phyloP scores from a whole-genome alignment of 169 alveolate genomes.

The Eimeria praecox region DNA sequence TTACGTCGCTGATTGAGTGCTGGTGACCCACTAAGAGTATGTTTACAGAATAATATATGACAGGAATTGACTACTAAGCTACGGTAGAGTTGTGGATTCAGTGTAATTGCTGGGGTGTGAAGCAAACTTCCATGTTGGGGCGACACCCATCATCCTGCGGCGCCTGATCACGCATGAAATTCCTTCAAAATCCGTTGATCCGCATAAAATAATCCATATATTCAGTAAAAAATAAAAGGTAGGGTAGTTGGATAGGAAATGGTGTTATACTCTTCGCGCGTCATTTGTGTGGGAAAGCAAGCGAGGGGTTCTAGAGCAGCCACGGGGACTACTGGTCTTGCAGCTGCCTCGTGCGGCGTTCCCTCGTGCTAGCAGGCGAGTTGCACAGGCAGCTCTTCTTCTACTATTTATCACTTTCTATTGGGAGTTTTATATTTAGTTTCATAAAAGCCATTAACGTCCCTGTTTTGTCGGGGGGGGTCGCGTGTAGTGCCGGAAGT shows the following conservation, averaged over 20 bases:
- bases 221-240: background rate
- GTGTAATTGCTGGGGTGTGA: conserved; percentile 2
- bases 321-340: conserved; percentile 23
- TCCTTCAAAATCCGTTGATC: background rate
- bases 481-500: conserved; percentile 27
- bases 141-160: background rate
- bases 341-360: background rate
- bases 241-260: background rate
- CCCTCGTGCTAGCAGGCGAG: background rate
- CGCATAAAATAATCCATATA: background rate
- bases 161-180: background rate
- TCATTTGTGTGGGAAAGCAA: background rate
- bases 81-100: background rate
- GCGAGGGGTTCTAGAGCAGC: background rate
- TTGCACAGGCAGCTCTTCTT: background rate
- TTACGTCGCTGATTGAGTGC: background rate
- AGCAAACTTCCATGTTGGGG: background rate
- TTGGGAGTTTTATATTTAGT: background rate
- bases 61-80: background rate
- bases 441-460: background rate
- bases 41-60: background rate
- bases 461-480: background rate
- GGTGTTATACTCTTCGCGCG: background rate
- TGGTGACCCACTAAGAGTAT: background rate
- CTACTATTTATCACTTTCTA: background rate